These are phyloP conservation scores for Setaria viridis DNA, from an alignment of 202 grass and related monocot genomes.

Conservation along the genomic window DNA sequence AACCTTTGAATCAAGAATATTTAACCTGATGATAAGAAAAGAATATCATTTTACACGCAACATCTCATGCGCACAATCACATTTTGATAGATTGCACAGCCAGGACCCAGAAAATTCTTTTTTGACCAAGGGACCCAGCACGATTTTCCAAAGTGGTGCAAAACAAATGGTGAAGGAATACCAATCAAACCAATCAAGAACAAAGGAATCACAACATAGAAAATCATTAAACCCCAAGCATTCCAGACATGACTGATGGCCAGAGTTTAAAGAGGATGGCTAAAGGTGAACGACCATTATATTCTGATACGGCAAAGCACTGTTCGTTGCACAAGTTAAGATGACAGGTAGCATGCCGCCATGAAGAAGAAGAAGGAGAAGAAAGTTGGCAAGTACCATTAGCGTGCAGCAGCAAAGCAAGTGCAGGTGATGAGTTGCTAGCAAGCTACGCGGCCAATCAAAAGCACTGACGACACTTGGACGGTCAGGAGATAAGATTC, in stretches of 20 bases:
- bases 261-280: slow-evolving; percentile 38
- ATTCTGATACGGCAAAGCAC: slow-evolving; percentile 35
- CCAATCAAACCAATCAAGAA: slow-evolving; percentile 37
- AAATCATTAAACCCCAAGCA: slow-evolving; percentile 13
- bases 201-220: neutral
- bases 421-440: slow-evolving; percentile 24
- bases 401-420: neutral
- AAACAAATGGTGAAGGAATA: slow-evolving; percentile 28
- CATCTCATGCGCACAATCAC: neutral
- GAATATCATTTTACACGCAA: neutral
- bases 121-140: slow-evolving; percentile 20
- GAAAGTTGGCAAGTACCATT: neutral
- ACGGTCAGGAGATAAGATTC: slow-evolving; percentile 42
- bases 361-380: neutral
- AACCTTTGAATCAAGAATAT: neutral
- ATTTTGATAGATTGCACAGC: neutral
- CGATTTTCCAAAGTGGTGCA: slow-evolving; percentile 9
- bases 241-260: slow-evolving; percentile 49
- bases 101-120: neutral
- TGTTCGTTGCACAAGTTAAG: neutral
- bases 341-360: neutral
- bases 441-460: neutral
- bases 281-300: slow-evolving; percentile 17
- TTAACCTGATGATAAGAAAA: neutral
- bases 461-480: slow-evolving; percentile 33